Evolutionary conservation across 345 rosid species (phyloP).

Genomic region (Salix suchowensis): DNA sequence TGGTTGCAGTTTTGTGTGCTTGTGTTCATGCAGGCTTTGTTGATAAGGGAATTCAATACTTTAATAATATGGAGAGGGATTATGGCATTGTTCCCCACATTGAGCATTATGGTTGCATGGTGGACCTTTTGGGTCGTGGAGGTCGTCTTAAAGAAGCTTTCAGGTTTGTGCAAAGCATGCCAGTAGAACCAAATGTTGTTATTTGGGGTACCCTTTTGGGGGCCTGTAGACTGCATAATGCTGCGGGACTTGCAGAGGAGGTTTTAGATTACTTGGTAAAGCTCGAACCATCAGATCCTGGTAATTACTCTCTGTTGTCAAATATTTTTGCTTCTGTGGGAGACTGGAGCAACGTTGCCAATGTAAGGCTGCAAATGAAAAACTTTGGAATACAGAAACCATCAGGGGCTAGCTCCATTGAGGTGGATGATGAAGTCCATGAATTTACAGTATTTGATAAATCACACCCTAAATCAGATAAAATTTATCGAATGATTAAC

Average conservation of each 20-base stretch:
- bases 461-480: slow-evolving; percentile 57
- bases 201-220: slow-evolving; percentile 82
- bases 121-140: slow-evolving; percentile 78
- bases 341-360: slow-evolving; percentile 67
- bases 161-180: slow-evolving; percentile 61
- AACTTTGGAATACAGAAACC: slow-evolving; percentile 49
- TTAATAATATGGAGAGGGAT: slow-evolving; percentile 59
- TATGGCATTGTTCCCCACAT: slow-evolving; percentile 61
- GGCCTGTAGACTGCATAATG: slow-evolving; percentile 66
- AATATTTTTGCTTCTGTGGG: slow-evolving; percentile 54
- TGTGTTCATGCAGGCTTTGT: slow-evolving; percentile 78
- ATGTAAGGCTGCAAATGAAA: slow-evolving; percentile 57
- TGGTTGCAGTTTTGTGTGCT: slow-evolving; percentile 69
- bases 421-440: slow-evolving; percentile 53
- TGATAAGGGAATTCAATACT: slow-evolving; percentile 61
- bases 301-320: slow-evolving; percentile 56
- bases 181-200: slow-evolving; percentile 68
- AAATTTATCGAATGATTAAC: slow-evolving; percentile 54
- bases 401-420: slow-evolving; percentile 69
- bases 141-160: slow-evolving; percentile 72
- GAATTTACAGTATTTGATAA: slow-evolving; percentile 58
- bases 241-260: slow-evolving; percentile 48
- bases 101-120: slow-evolving; percentile 86
- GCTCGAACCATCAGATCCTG: slow-evolving; percentile 48
- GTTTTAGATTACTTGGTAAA: slow-evolving; percentile 40